Evolutionary conservation across 768 basidiomycete genomes (phyloP), one percentile per base, ranked within the genome.

Genomic region (Amanita brunnescens): DNA sequence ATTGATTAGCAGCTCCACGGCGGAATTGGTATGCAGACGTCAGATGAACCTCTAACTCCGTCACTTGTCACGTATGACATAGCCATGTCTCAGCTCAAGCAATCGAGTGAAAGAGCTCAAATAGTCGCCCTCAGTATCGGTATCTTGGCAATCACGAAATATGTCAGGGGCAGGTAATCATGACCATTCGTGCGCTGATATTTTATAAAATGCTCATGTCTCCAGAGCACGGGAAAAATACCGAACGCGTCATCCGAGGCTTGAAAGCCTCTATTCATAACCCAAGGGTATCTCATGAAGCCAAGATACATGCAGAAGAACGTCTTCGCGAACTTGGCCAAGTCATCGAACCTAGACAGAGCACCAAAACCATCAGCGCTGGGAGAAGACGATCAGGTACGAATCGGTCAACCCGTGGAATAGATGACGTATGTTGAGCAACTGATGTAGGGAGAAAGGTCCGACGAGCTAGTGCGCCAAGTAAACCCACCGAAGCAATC

Each of bases 181-280:
- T 13, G 2, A 9, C 14, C n/a, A 16, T 24, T 29, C 8, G 8
- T 37, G 26, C n/a, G 5, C 34, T 23, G 16, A 20, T 12, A 16
- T 35, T 12, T 29, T 20, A 20, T n/a, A 2, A n/a, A n/a, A n/a
- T 10, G 21, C 23, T 20, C 12, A 24, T 38, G n/a, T 34, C 24
- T 6, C 38, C 23, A 51, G 50, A 51, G 13, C 39, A 40, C 38
- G 42, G 52, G n/a, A 66, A 66, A 45, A 56, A 59, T 52, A 56
- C 59, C 8, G 60, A 60, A 39, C 61, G 64, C 8, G 61, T 67
- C 37, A 58, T 72, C 21, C 77, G 75, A 1, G 81, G 81, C 29
- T 64, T 78, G 48, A 81, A 80, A 58, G 79, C 80, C n/a, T 68
- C 79, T 8, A 67, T 81, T 5, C 67, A 73, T 59, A 82, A 83